Conservation (phyloP, 805 yeast genomes). For the Candida piceae region DNA sequence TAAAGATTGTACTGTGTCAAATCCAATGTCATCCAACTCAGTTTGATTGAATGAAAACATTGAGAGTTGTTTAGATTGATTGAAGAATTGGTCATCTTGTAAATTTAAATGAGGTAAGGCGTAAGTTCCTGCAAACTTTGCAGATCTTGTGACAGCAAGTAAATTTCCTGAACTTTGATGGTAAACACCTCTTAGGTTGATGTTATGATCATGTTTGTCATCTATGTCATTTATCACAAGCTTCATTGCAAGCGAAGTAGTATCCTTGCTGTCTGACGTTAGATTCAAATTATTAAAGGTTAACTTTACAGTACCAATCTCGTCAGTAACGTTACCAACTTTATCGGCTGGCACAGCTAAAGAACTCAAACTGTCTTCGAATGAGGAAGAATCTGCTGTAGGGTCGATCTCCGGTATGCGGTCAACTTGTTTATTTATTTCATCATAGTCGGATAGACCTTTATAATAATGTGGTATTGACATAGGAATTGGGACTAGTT, state of each 20-base stretch:
- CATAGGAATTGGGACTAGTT: conserved; percentile 23
- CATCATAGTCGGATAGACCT: conserved; percentile 18
- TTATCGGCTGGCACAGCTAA: conserved; percentile 6
- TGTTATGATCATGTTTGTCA: conserved; percentile 44
- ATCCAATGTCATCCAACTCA: conserved; percentile 32
- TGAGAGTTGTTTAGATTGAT: conserved; percentile 41
- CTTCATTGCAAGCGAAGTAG: conserved; percentile 31
- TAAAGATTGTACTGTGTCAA: conserved; percentile 31
- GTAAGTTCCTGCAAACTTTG: conserved; percentile 57
- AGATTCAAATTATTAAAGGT: conserved; percentile 13
- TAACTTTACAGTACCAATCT: conserved; percentile 19
- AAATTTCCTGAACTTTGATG: conserved; percentile 64
- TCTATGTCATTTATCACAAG: conserved; percentile 35
- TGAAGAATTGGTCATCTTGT: conserved; percentile 34
- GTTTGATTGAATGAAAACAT: conserved; percentile 41
- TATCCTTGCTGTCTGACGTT: conserved; percentile 13
- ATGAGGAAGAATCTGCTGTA: conserved; percentile 12
- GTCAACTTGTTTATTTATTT: conserved; percentile 10
- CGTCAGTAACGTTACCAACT: conserved; percentile 26
- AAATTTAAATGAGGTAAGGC: conserved; percentile 56
- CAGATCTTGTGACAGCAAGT: conserved; percentile 53
- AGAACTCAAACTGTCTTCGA: conserved; percentile 5
- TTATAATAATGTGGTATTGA: conserved; percentile 27
- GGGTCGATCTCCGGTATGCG: conserved; percentile 6
- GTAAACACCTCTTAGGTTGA: conserved; percentile 57